Evolutionary conservation across 2,329 filamentous ascomycete genomes (phyloP), one percentile per base, ranked within the genome.

Genomic region (Aspergillus fructus): DNA sequence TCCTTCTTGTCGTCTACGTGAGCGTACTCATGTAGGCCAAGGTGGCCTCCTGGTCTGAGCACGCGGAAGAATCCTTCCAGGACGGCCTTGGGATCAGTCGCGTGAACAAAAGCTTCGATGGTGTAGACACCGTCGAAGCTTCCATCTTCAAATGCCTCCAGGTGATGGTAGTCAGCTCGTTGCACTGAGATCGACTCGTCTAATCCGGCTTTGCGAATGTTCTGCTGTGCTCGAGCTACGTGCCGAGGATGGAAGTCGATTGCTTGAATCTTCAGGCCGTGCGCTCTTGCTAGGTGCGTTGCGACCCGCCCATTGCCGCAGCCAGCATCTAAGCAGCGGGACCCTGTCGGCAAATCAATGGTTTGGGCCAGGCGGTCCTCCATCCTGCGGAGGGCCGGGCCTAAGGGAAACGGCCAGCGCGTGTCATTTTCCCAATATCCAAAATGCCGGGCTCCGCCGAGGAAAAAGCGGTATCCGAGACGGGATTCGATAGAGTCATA

Each of bases 21-120:
- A 55, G 81, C 78, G 61, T 81, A 81, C 60, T 83, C 80, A 62
- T 77, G 74, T 46, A 81, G 64, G 1, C 73, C 76, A 7, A 83
- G 48, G 2, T 70, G 69, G 1, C 81, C 81, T 27, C 81, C 81
- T 1, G 80, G 80, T 23, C 71, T 70, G 5, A 84, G 67, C 0
- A 82, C 60, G 13, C 80, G 76, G 64, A 73, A 76, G 68, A 84
- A 83, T 17, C 78, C 77, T 5, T 59, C 61, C 1, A 82, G 68
- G 2, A 78, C 81, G 6, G 65, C 67, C 41, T 73, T 61, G 0
- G 79, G 76, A 40, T 83, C 75, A 1, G 77, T 80, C 1, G 81
- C 80, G 62, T 85, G 81, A 0, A 83, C 81, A 47, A 85, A 76
- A 0, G 81, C 83, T 66, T 85, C 81, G 77, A 84, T 81, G 0